Conservation (phyloP, 768 basidiomycete genomes). For the Exsudoporus frostii region DNA sequence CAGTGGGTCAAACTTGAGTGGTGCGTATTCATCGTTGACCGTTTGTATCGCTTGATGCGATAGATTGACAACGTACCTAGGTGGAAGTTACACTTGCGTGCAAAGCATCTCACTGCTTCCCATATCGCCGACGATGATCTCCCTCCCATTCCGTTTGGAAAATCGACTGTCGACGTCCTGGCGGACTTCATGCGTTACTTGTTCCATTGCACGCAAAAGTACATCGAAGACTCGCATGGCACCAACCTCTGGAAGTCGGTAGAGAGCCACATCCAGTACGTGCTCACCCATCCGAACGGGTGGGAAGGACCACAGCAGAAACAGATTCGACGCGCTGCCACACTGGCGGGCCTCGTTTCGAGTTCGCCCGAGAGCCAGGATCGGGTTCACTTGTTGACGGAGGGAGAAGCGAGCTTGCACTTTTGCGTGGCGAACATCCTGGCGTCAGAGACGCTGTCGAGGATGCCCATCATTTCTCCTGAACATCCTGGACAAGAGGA, state of each 20-base stretch:
- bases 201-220: constrained; percentile 40
- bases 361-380: constrained; percentile 36
- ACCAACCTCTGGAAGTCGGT: constrained; percentile 43
- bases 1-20: constrained; percentile 47
- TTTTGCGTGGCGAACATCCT: constrained; percentile 51
- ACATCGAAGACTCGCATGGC: constrained; percentile 50
- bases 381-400: constrained; percentile 55
- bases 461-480: constrained; percentile 15
- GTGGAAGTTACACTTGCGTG: constrained; percentile 40
- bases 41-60: not conserved
- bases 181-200: constrained; percentile 49
- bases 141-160: constrained; percentile 41
- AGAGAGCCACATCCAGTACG: constrained; percentile 42
- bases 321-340: constrained; percentile 53
- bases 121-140: constrained; percentile 34
- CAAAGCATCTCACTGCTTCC: constrained; percentile 31
- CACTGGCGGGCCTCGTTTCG: constrained; percentile 48
- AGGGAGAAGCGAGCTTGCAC: constrained; percentile 62
- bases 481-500: constrained; percentile 20
- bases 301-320: constrained; percentile 62
- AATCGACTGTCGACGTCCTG: constrained; percentile 41
- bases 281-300: constrained; percentile 62
- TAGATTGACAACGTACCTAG: constrained; percentile 10
- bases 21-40: constrained; percentile 19
- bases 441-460: constrained; percentile 31